Percentiles rank a stretch among this genome's conserved stretches.
Conservation (phyloP, 2,329 filamentous ascomycete species). For the Penicillium sp. region DNA sequence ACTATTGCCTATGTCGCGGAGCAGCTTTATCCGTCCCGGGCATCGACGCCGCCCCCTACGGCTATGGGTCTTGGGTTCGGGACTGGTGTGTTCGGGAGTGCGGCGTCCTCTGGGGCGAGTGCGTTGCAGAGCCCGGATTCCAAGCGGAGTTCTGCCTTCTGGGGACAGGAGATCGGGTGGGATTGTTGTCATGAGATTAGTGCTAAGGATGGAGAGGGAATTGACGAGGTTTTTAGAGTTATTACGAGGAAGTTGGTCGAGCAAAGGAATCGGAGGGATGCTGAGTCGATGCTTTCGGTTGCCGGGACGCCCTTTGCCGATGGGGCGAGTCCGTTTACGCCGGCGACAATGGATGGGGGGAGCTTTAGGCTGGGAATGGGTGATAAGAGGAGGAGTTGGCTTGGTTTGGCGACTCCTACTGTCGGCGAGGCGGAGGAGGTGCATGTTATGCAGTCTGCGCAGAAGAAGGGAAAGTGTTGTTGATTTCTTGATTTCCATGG, state of each 20-base stretch:
- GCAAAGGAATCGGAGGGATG: conserved; percentile 58
- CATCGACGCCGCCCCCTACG: conserved; percentile 66
- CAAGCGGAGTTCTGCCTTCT: conserved; percentile 54
- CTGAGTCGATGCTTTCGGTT: conserved; percentile 46
- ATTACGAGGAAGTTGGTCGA: conserved; percentile 82
- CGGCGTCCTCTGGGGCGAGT: conserved; percentile 6
- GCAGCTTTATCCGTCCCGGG: conserved; percentile 72
- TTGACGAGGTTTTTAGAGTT: conserved; percentile 93
- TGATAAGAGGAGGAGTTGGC: conserved; percentile 66
- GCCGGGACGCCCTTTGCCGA: conserved; percentile 46
- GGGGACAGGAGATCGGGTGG: conserved; percentile 92
- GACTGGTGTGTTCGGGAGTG: conserved; percentile 20
- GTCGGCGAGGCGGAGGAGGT: conserved; percentile 35
- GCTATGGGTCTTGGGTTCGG: conserved; percentile 40
- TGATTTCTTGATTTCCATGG: conserved; percentile 21
- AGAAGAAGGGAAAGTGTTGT: conserved; percentile 42
- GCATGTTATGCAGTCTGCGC: conserved; percentile 31
- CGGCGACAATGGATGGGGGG: conserved; percentile 46
- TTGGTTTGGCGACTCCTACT: conserved; percentile 57
- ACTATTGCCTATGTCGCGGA: conserved; percentile 96
- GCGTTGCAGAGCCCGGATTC: conserved; percentile 40
- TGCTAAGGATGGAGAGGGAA: conserved; percentile 88
- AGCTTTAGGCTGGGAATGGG: conserved; percentile 58
- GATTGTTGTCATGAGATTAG: conserved; percentile 97
- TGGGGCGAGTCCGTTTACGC: conserved; percentile 48